phyloP scores from a whole-genome alignment of 495 filamentous ascomycete species.

The Hypoxylon cercidicola region DNA sequence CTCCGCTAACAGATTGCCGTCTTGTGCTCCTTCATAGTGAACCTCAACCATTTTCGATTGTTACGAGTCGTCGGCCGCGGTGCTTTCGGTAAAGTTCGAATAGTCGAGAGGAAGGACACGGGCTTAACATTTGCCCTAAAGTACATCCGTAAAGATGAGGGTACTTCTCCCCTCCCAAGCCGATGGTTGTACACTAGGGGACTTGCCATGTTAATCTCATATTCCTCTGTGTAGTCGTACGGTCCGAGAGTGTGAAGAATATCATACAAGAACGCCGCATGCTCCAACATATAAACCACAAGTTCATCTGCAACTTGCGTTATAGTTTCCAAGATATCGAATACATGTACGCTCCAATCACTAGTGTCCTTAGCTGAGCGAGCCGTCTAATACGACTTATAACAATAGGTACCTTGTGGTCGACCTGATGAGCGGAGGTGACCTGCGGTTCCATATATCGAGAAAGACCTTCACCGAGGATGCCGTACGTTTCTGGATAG shows the following conservation, averaged over 20 bases:
- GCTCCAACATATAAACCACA: constrained; percentile 97
- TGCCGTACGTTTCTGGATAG: constrained; percentile 95
- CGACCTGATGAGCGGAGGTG: constrained; percentile 97
- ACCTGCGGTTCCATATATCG: constrained; percentile 97
- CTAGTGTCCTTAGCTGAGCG: neutral
- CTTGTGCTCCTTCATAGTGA: constrained; percentile 66
- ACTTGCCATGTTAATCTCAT: constrained; percentile 16
- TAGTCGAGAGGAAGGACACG: constrained; percentile 97
- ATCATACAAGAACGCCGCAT: constrained; percentile 97
- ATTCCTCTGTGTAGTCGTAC: constrained; percentile 72
- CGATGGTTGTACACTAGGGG: constrained; percentile 9
- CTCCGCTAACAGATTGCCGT: constrained; percentile 34
- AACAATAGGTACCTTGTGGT: constrained; percentile 91
- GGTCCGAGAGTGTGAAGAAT: constrained; percentile 96
- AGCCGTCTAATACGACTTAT: constrained; percentile 28
- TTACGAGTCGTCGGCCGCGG: constrained; percentile 96
- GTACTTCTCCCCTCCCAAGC: constrained; percentile 58
- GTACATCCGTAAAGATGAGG: constrained; percentile 99
- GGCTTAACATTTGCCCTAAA: constrained; percentile 92
- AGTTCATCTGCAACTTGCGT: constrained; percentile 97
- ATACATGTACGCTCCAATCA: constrained; percentile 79
- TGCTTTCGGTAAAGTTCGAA: constrained; percentile 97
- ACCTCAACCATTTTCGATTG: constrained; percentile 96
- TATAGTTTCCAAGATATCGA: constrained; percentile 99
- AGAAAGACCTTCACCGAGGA: constrained; percentile 98